Percentiles rank a stretch among this genome's conserved stretches.
Conservation (phyloP, 1,284 basidiomycete species). For the Fereydounia khargensis region DNA sequence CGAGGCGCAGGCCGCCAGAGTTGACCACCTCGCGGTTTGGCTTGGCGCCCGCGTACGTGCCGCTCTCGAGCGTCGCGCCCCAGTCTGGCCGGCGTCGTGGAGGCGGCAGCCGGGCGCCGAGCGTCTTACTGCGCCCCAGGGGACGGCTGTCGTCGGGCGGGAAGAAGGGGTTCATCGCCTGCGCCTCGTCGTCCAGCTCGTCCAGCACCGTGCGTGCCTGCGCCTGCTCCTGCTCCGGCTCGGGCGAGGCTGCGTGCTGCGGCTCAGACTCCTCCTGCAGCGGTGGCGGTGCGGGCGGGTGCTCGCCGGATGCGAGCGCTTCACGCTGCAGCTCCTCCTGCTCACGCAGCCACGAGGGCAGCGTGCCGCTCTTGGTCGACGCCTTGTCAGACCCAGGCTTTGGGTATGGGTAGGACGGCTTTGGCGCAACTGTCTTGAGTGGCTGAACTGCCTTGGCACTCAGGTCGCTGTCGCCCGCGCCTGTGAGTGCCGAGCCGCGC, state of each 20-base stretch:
- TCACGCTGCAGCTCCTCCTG: constrained; percentile 51
- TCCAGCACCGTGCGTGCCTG: constrained; percentile 40
- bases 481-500: no score
- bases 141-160: constrained; percentile 32
- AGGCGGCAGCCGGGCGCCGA: constrained; percentile 4
- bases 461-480: no score
- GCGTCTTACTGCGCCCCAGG: constrained; percentile 42
- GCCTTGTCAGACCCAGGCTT: constrained; percentile 13
- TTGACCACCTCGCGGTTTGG: constrained; percentile 33
- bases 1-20: constrained; percentile 39
- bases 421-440: constrained; percentile 47
- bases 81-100: constrained; percentile 31
- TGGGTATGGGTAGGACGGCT: constrained; percentile 38
- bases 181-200: constrained; percentile 38
- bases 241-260: constrained; percentile 21
- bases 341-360: constrained; percentile 54
- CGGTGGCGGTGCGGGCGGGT: constrained; percentile 34
- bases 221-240: constrained; percentile 26
- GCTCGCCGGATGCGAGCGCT: constrained; percentile 35
- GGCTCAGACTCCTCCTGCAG: constrained; percentile 29
- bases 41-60: constrained; percentile 49
- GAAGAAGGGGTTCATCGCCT: constrained; percentile 50
- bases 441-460: no score
- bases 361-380: constrained; percentile 26
- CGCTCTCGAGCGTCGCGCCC: constrained; percentile 39